Evolutionary conservation across 345 rosid species (phyloP).

Genomic region (Hevea brasiliensis): DNA sequence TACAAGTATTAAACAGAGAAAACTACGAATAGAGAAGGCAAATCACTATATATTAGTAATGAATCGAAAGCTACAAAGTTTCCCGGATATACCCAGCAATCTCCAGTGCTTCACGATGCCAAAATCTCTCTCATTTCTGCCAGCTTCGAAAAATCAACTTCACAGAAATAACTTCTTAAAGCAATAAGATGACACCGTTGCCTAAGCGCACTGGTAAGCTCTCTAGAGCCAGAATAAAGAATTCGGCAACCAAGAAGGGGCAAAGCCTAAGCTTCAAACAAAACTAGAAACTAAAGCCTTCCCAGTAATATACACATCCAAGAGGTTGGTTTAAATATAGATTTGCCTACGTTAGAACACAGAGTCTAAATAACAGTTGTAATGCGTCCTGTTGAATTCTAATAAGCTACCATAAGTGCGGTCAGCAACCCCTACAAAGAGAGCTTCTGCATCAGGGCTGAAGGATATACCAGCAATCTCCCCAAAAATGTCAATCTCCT

Average conservation of each 20-base stretch:
- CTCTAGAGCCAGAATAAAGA: not conserved
- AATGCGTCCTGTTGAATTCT: constrained; percentile 63
- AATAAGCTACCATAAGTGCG: constrained; percentile 84
- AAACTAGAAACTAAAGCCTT: not conserved
- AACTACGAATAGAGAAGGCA: too few relatives aligned
- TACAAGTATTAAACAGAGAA: too few relatives aligned
- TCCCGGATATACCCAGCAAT: too few relatives aligned
- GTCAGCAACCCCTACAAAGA: constrained; percentile 86
- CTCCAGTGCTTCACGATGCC: not conserved
- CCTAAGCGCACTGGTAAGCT: not conserved
- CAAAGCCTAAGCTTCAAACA: not conserved
- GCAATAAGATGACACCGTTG: not conserved
- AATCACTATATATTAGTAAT: too few relatives aligned
- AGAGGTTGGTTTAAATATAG: not conserved
- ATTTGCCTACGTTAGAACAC: constrained; percentile 40
- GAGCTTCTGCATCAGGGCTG: constrained; percentile 82
- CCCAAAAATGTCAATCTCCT: constrained; percentile 90
- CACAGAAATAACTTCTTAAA: constrained; percentile 5
- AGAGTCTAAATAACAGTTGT: constrained; percentile 45
- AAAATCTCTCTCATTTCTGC: constrained; percentile 12
- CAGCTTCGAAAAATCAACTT: not conserved
- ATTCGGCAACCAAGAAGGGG: not conserved
- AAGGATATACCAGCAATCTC: constrained; percentile 90
- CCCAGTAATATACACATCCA: not conserved
- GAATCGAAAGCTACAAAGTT: too few relatives aligned